Evolutionary conservation across 345 rosid species (phyloP).

Genomic region (Eucalyptus tenuipes): DNA sequence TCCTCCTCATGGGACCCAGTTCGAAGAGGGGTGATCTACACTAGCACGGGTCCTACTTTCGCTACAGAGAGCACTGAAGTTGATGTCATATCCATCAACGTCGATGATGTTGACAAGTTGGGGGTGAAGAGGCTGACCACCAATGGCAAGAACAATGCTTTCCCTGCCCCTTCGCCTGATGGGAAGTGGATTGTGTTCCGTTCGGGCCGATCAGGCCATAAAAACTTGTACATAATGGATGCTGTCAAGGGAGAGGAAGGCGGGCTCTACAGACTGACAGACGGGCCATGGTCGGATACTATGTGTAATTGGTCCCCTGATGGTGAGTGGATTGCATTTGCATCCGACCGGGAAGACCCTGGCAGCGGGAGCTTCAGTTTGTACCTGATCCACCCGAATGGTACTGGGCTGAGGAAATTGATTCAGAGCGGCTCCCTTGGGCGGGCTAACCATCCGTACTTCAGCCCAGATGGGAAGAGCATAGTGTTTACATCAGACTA

Average conservation of each 20-base stretch:
- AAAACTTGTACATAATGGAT: constrained; percentile 80
- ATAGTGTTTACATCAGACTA: constrained; percentile 72
- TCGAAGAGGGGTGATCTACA: constrained; percentile 46
- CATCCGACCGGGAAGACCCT: constrained; percentile 66
- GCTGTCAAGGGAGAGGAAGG: constrained; percentile 41
- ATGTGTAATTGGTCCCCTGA: constrained; percentile 85
- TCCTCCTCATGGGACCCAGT: constrained; percentile 74
- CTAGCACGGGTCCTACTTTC: constrained; percentile 66
- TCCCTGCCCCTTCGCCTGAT: constrained; percentile 76
- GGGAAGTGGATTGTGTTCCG: constrained; percentile 73
- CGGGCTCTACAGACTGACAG: constrained; percentile 46
- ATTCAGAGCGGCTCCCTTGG: constrained; percentile 60
- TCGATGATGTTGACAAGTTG: constrained; percentile 16
- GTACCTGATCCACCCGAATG: constrained; percentile 68
- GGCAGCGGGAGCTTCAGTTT: constrained; percentile 68
- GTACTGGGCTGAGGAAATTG: constrained; percentile 61
- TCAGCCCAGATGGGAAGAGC: constrained; percentile 67
- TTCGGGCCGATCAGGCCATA: constrained; percentile 70
- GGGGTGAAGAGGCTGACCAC: constrained; percentile 44
- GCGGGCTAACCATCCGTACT: constrained; percentile 65
- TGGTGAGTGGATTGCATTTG: constrained; percentile 67
- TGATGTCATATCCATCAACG: constrained; percentile 52
- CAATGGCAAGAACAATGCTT: constrained; percentile 71
- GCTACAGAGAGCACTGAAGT: constrained; percentile 57
- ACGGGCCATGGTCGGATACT: constrained; percentile 78